A percentile compares a stretch with the other conserved stretches of the same genome.
Conservation (phyloP, 2,329 filamentous ascomycete genomes). For the Botrytis aclada region DNA sequence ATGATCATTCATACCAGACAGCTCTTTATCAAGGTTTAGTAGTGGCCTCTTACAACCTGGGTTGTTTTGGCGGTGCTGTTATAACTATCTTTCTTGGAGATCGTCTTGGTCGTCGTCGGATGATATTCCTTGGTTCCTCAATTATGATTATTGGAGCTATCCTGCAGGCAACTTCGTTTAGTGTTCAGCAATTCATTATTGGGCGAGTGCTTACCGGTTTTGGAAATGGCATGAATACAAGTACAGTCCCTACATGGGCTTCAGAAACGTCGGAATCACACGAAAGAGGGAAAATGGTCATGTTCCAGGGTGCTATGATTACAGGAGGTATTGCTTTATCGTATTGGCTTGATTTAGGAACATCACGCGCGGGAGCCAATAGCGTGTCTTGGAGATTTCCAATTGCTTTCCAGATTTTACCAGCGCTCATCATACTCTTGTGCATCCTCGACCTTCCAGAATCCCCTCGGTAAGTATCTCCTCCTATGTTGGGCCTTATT, state of each 20-base stretch:
- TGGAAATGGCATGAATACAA: slow-evolving; percentile 63
- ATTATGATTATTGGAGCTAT: slow-evolving; percentile 32
- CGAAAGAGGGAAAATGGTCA: slow-evolving; percentile 21
- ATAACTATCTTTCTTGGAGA: slow-evolving; percentile 30
- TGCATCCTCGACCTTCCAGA: slow-evolving; percentile 36
- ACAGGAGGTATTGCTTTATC: slow-evolving; percentile 19
- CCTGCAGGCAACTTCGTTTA: slow-evolving; percentile 40
- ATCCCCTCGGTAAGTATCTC: slow-evolving; percentile 30
- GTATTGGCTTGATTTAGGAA: slow-evolving; percentile 20
- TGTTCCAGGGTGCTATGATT: slow-evolving; percentile 20
- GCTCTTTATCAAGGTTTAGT: slow-evolving; percentile 18
- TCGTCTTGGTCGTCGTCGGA: slow-evolving; percentile 39
- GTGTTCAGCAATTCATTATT: slow-evolving; percentile 54
- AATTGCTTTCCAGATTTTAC: slow-evolving; percentile 21
- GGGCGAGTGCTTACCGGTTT: slow-evolving; percentile 73
- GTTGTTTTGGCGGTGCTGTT: slow-evolving; percentile 48
- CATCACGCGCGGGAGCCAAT: slow-evolving; percentile 11
- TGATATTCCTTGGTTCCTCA: slow-evolving; percentile 31
- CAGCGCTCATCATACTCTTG: slow-evolving; percentile 13
- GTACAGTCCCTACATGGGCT: slow-evolving; percentile 39
- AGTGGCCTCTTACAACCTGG: slow-evolving; percentile 41
- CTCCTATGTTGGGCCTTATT: background rate
- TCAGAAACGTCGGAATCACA: slow-evolving; percentile 21
- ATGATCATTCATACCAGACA: slow-evolving; percentile 11
- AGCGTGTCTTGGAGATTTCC: slow-evolving; percentile 20